Evolutionary conservation across 1,284 basidiomycete genomes (phyloP), one percentile per base, ranked within the genome.

Genomic region (Ustilago shanxiensis): DNA sequence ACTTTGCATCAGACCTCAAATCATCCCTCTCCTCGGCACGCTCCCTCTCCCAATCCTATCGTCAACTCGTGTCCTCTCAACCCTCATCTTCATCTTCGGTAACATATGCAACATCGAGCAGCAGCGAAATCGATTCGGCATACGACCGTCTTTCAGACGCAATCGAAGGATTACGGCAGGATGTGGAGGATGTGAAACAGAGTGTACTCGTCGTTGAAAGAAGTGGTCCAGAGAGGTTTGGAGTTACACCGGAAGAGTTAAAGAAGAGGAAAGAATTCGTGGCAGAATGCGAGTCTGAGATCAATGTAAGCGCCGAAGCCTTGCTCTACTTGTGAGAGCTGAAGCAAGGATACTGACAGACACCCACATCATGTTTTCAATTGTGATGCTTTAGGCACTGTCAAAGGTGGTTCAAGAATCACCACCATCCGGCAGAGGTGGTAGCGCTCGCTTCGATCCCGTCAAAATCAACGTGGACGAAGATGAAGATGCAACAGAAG

Each of bases 101-200:
- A n/a, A 4, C 11, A 18, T 11, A n/a, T 20, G 6, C 41, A 44
- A 8, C 41, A 44, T 44, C 41, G 9, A 20, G 41, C 49, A 20
- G 41, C 49, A 29, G 45, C 33, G 69, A 74, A 14, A 18, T 73
- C 11, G 64, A 67, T 10, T 70, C 67, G 3, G 76, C 78, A 5
- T 64, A 82, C 54, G 79, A 81, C 41, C 53, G 71, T 7, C 61
- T 85, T 2, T 57, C 39, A 0, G 77, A 81, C 47, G 77, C 78
- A 3, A 72, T 85, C 31, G 78, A 80, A 51, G 74, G 70, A 0
- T 59, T 85, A 31, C 58, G 77, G 53, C 76, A 79, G 65, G 84
- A 85, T 53, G 66, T 85, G 1, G 72, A 70, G 26, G 84, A 85
- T 63, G 77, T 85, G 8, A 71, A 79, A 35, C 72, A 85, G 64